Evolutionary conservation across 148 eudicot species (phyloP).

Genomic region (Polygonum maritimum): DNA sequence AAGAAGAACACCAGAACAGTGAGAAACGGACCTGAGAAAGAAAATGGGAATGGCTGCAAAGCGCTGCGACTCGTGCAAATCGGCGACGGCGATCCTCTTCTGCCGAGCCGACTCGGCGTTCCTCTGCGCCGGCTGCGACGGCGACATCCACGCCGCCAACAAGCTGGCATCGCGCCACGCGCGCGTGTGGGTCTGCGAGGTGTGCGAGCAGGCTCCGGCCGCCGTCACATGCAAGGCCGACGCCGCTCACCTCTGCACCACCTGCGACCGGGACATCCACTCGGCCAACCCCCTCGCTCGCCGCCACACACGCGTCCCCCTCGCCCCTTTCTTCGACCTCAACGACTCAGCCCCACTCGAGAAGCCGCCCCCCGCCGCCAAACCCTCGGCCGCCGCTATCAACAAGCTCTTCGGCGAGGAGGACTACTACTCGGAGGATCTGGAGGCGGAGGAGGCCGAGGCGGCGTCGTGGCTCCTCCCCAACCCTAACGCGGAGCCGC

Average conservation of each 20-base stretch:
- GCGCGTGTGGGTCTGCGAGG: constrained; percentile 55
- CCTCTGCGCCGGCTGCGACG: constrained; percentile 63
- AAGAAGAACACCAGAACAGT: not conserved
- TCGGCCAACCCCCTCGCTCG: constrained; percentile 56
- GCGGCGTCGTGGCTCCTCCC: constrained; percentile 28
- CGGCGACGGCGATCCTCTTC: constrained; percentile 44
- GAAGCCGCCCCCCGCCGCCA: not conserved
- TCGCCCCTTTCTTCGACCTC: constrained; percentile 32
- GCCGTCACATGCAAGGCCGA: constrained; percentile 56
- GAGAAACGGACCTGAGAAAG: not conserved
- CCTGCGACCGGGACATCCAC: constrained; percentile 62
- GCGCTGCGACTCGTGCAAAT: constrained; percentile 63
- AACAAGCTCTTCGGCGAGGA: constrained; percentile 20
- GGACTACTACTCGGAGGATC: constrained; percentile 24
- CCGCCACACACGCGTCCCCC: constrained; percentile 53
- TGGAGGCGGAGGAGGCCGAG: constrained; percentile 27
- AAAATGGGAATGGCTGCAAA: not conserved
- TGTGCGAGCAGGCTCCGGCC: constrained; percentile 57
- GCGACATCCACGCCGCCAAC: constrained; percentile 43
- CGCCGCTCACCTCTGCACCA: constrained; percentile 47
- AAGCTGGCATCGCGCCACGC: constrained; percentile 38
- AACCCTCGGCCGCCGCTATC: constrained; percentile 19
- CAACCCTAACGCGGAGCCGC: constrained; percentile 16
- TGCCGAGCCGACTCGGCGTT: constrained; percentile 63
- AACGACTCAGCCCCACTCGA: constrained; percentile 2